Evolutionary conservation across 1,284 basidiomycete genomes (phyloP), one percentile per base, ranked within the genome.

Genomic region (Moesziomyces globuligerus): DNA sequence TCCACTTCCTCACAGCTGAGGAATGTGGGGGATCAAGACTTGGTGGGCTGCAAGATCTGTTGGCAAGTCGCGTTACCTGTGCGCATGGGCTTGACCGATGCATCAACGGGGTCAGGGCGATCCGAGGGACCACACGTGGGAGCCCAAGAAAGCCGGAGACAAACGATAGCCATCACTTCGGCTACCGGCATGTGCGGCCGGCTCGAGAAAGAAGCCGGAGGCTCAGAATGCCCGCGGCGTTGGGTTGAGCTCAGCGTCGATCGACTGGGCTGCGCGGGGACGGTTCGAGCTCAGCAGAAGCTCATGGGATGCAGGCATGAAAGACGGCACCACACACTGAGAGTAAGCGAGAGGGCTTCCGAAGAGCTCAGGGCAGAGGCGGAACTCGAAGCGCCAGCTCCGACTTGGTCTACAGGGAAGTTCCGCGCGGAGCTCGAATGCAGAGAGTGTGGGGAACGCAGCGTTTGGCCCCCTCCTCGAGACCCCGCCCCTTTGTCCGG

Each of bases 151-250:
- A 21, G 11, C 21, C 24, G 28, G 7, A 29, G 15, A n/a, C 23
- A 3, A 29, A 28, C 21, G n/a, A n/a, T n/a, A n/a, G n/a, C n/a
- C n/a, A n/a, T 20, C 15, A 7, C n/a, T 24, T 43, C 52, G 51
- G 59, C 41, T 61, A 61, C 59, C 59, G 51, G 51, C 38, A 29
- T 26, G 47, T 21, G 39, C 51, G 37, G 47, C 34, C 59, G 51
- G 58, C 10, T 9, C 36, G 24, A 25, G 8, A 34, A 61, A 61
- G 51, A 61, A 54, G 51, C 58, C 58, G 58, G 47, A 44, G 58
- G 58, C 47, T 40, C 28, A 32, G n/a, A n/a, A n/a, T n/a, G n/a
- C n/a, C n/a, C n/a, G n/a, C n/a, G n/a, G n/a, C n/a, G n/a, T n/a
- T 18, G 20, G 34, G 23, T 11, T 39, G 8, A 40, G 21, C 46